phyloP scores from a whole-genome alignment of 108 stramenopile genomes.

The Cylindrotheca closterium region DNA sequence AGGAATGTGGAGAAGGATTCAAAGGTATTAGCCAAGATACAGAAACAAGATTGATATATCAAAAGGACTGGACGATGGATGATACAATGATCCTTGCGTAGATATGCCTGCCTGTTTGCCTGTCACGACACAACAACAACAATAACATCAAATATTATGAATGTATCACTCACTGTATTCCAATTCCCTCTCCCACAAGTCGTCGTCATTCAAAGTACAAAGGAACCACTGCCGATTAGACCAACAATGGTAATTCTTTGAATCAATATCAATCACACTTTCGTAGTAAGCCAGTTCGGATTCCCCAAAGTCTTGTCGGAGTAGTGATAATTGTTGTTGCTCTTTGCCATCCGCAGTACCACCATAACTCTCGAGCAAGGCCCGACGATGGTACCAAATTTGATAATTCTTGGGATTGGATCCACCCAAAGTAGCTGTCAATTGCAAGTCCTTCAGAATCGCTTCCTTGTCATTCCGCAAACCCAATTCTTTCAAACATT shows the following conservation, averaged over 20 bases:
- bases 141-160: too few relatives aligned
- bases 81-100: not conserved
- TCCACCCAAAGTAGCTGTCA: slow-evolving; percentile 82
- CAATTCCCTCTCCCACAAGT: slow-evolving; percentile 75
- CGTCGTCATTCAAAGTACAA: slow-evolving; percentile 46
- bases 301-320: slow-evolving; percentile 29
- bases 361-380: slow-evolving; percentile 69
- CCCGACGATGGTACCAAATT: slow-evolving; percentile 97
- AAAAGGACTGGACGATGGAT: not conserved
- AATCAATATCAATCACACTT: slow-evolving; percentile 78
- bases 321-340: slow-evolving; percentile 12
- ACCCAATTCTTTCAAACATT: slow-evolving; percentile 44
- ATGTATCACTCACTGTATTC: slow-evolving; percentile 41
- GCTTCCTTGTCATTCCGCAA: slow-evolving; percentile 4
- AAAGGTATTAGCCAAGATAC: too few relatives aligned
- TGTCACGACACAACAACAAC: too few relatives aligned
- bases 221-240: slow-evolving; percentile 93
- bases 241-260: slow-evolving; percentile 99
- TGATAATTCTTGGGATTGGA: slow-evolving; percentile 99
- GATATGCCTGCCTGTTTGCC: too few relatives aligned
- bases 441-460: slow-evolving; percentile 61
- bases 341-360: slow-evolving; percentile 4
- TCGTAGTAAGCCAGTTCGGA: slow-evolving; percentile 85
- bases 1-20: too few relatives aligned
- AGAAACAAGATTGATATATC: too few relatives aligned